phyloP scores from a whole-genome alignment of 495 filamentous ascomycete species.

The Penicillium desertorum region DNA sequence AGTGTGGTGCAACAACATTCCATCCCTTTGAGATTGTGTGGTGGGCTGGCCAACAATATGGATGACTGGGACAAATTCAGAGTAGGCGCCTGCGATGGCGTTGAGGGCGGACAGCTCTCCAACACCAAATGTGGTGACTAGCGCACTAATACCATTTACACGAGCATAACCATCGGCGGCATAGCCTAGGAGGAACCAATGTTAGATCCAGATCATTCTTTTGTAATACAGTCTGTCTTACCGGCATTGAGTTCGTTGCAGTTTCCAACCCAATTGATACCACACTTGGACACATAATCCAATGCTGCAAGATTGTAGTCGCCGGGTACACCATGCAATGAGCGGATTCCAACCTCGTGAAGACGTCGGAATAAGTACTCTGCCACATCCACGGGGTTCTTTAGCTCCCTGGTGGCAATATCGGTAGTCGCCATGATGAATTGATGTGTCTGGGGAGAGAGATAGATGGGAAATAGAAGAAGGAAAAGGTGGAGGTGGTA shows the following conservation, averaged over 20 bases:
- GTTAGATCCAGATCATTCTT: not conserved
- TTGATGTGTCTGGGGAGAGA: constrained; percentile 2
- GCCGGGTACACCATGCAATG: constrained; percentile 66
- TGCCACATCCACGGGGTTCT: constrained; percentile 55
- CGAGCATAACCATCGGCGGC: constrained; percentile 73
- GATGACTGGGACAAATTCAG: constrained; percentile 60
- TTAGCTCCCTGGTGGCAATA: constrained; percentile 54
- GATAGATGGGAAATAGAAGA: not conserved
- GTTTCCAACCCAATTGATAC: constrained; percentile 66
- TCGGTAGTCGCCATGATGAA: constrained; percentile 47
- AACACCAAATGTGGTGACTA: constrained; percentile 69
- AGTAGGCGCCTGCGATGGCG: constrained; percentile 64
- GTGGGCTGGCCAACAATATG: constrained; percentile 66
- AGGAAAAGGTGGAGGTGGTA: constrained; percentile 1
- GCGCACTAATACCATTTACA: constrained; percentile 62
- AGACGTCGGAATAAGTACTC: constrained; percentile 66
- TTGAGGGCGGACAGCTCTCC: constrained; percentile 70
- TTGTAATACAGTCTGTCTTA: constrained; percentile 24
- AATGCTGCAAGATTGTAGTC: constrained; percentile 57
- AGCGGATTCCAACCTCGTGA: constrained; percentile 58
- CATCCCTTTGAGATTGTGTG: constrained; percentile 50
- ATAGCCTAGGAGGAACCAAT: constrained; percentile 50
- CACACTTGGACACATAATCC: constrained; percentile 60
- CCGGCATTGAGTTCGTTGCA: constrained; percentile 69
- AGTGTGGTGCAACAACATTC: constrained; percentile 83